Evolutionary conservation across 2,329 filamentous ascomycete genomes (phyloP).

Genomic region (Pseudocercospora fijiensis): DNA sequence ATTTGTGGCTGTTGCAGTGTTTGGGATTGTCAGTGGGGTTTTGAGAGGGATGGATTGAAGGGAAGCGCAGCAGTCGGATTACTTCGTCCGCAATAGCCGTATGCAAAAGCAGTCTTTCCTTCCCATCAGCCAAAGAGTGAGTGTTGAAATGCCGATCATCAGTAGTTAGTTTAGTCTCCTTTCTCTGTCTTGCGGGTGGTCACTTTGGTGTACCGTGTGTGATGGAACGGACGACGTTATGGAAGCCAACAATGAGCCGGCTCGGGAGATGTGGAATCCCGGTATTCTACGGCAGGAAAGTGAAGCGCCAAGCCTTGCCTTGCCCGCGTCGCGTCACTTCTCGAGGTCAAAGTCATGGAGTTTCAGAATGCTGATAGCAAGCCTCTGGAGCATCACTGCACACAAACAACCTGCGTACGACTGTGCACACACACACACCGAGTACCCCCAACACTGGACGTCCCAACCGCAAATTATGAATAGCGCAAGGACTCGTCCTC

Average conservation of each 20-base stretch:
- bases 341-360: not conserved
- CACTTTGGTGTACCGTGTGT: no score
- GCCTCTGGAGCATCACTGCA: not conserved
- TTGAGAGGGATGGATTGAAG: not conserved
- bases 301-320: not conserved
- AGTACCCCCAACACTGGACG: not conserved
- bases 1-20: constrained; percentile 2
- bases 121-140: not conserved
- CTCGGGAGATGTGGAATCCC: no score
- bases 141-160: no score
- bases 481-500: not conserved
- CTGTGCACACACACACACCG: not conserved
- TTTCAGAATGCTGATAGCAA: not conserved
- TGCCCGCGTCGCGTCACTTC: not conserved
- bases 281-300: not conserved
- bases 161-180: no score
- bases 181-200: no score
- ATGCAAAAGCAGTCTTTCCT: not conserved
- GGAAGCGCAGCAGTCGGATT: no score
- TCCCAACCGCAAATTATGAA: constrained; percentile 9
- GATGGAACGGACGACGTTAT: not conserved
- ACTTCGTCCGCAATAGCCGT: not conserved
- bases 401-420: no score
- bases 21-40: constrained; percentile 7
- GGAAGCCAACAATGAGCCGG: no score